Base-by-base conservation (phyloP, 2,329 filamentous ascomycete genomes). In the Tolypocladium tropicale region DNA sequence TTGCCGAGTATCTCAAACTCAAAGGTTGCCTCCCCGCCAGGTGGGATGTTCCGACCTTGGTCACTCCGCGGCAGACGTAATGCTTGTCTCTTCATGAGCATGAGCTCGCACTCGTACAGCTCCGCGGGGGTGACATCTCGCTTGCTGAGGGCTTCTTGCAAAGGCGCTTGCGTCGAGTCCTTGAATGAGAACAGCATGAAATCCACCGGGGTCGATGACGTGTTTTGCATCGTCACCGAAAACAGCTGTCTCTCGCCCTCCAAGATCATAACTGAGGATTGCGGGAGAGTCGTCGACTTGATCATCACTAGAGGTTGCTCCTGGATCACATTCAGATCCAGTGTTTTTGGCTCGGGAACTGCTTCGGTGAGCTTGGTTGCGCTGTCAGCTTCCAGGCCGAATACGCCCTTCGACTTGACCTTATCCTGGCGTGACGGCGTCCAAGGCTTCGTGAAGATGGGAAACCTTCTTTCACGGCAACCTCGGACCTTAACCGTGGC, bases 191-290 rank as follows among this genome's bases (percentile, higher is more conserved):
- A 90, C 30, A 94, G 78, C 37, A 96, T 75, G 55, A 97, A 86
- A 66, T 96, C 90, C 1, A 90, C 89, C 1, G 89, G 78, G 2
- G 87, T 91, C 1, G 78, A 74, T 0, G 90, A 94, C 10, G 83
- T 76, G 61, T 99, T 99, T 61, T 88, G 82, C 16, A 97, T 74
- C 0, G 88, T 92, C 18, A 96, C 79, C 0, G 82, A 86, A 66
- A 97, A 95, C 0, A 77, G 76, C 62, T 85, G 86, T 25, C 81
- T 82, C 70, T 99, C 93, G 48, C 94, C 94, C 72, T 97, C 93
- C 6, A 99, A 77, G 12, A 99, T 80, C 91, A 96, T 96, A 37
- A 96, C 76, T 11, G 90, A 89, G 25, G 88, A 89, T 65, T 96
- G 92, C 0, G 88, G 83, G 1, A 96, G 78, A 14, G 87, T 90